These are phyloP conservation scores for Phlebiopsis gigantea DNA, from an alignment of 768 basidiomycete species.

Conservation along the genomic window DNA sequence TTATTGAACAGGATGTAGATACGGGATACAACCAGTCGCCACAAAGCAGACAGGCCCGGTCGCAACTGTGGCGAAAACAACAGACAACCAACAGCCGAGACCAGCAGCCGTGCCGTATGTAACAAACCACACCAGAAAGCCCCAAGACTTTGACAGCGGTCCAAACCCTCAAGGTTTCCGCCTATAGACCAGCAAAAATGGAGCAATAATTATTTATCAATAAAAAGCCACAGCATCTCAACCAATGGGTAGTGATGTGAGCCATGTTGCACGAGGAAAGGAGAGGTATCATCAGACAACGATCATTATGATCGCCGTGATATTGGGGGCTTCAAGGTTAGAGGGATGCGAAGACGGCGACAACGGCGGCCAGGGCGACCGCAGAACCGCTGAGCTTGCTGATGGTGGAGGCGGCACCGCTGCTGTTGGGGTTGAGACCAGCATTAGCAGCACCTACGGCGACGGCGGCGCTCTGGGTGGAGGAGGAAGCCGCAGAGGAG, in stretches of 20 bases:
- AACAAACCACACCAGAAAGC: not conserved
- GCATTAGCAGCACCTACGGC: constrained; percentile 31
- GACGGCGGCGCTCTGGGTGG: constrained; percentile 13
- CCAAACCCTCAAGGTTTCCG: constrained; percentile 9
- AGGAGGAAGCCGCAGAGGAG: constrained; percentile 14
- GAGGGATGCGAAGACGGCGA: constrained; percentile 8
- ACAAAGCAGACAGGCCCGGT: not conserved
- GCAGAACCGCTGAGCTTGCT: constrained; percentile 17
- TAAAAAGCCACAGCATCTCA: constrained; percentile 3
- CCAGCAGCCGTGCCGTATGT: constrained; percentile 1
- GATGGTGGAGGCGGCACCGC: constrained; percentile 20
- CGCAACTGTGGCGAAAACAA: not conserved
- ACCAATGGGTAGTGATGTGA: not conserved
- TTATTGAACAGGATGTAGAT: constrained; percentile 1
- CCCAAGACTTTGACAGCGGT: constrained; percentile 5
- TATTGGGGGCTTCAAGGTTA: not conserved
- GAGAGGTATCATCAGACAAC: constrained; percentile 3
- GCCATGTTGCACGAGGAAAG: not conserved
- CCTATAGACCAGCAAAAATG: constrained; percentile 6
- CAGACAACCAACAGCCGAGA: not conserved
- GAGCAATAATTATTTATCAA: constrained; percentile 9
- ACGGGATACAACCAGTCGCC: constrained; percentile 1
- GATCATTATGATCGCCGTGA: not conserved
- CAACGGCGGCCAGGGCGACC: constrained; percentile 9
- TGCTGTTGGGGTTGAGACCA: constrained; percentile 22